phyloP scores from a whole-genome alignment of 768 basidiomycete genomes.

The Lentinula sp. region DNA sequence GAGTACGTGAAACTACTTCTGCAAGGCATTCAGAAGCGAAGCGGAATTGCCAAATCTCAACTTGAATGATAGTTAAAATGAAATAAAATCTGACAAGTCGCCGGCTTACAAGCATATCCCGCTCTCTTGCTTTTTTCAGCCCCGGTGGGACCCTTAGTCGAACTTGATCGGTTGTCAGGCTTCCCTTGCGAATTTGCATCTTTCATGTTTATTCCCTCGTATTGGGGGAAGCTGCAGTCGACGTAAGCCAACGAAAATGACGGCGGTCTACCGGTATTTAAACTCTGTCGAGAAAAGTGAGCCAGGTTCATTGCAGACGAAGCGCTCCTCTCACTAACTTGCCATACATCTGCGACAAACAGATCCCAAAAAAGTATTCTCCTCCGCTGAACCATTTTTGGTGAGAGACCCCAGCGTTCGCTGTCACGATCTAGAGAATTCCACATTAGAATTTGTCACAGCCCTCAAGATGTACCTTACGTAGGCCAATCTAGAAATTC shows the following conservation, averaged over 20 bases:
- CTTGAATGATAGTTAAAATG: constrained; percentile 24
- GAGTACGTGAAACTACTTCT: constrained; percentile 53
- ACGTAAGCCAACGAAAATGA: constrained; percentile 59
- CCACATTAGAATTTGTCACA: background rate
- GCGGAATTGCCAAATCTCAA: constrained; percentile 53
- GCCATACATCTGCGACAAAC: constrained; percentile 66
- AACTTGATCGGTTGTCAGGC: background rate
- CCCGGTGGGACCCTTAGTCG: background rate
- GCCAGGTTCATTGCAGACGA: background rate
- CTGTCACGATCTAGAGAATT: constrained; percentile 49
- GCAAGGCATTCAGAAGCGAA: constrained; percentile 65
- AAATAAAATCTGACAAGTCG: background rate
- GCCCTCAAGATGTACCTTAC: background rate
- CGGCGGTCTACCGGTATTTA: constrained; percentile 68
- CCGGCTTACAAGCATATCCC: constrained; percentile 9
- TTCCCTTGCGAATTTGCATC: constrained; percentile 13
- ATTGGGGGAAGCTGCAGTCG: constrained; percentile 58
- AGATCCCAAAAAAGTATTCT: constrained; percentile 75
- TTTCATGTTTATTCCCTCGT: constrained; percentile 20
- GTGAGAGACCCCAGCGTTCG: constrained; percentile 54
- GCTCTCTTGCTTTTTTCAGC: constrained; percentile 16
- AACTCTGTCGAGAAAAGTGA: constrained; percentile 35
- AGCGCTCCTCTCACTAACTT: constrained; percentile 31
- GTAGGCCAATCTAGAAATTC: constrained; percentile 51
- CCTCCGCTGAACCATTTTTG: constrained; percentile 58